These are phyloP conservation scores for Pestalotiopsis fici DNA, from an alignment of 2,329 filamentous ascomycete species.

Conservation along the genomic window DNA sequence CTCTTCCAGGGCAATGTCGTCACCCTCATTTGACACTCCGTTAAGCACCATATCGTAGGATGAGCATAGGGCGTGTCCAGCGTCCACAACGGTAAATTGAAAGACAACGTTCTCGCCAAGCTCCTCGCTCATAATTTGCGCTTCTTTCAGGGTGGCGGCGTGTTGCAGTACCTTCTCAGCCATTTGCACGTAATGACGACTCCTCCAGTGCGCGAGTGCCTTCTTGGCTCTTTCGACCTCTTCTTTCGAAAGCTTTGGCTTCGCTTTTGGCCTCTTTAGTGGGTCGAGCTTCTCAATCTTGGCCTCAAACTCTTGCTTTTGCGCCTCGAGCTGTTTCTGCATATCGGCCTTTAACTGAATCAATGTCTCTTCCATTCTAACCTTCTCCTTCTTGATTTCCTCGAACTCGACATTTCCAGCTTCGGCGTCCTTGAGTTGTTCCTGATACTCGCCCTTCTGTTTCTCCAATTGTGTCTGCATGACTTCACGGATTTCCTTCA, in stretches of 20 bases:
- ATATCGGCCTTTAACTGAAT: slow-evolving; percentile 82
- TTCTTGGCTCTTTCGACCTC: slow-evolving; percentile 72
- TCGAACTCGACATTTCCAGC: slow-evolving; percentile 77
- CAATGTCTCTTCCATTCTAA: slow-evolving; percentile 81
- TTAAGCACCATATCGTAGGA: slow-evolving; percentile 97
- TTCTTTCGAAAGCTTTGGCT: slow-evolving; percentile 66
- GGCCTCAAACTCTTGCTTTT: slow-evolving; percentile 82
- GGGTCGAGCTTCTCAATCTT: slow-evolving; percentile 78
- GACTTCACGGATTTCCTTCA: slow-evolving; percentile 76
- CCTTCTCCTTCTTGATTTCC: slow-evolving; percentile 81
- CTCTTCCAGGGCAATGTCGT: slow-evolving; percentile 78
- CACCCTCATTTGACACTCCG: slow-evolving; percentile 81
- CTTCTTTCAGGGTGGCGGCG: slow-evolving; percentile 87
- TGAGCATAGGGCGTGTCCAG: slow-evolving; percentile 85
- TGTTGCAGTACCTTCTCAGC: slow-evolving; percentile 89
- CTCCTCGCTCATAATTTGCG: slow-evolving; percentile 96
- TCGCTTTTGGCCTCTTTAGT: slow-evolving; percentile 60
- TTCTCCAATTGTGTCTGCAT: slow-evolving; percentile 82
- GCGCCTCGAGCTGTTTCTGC: slow-evolving; percentile 79
- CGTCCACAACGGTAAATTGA: slow-evolving; percentile 89
- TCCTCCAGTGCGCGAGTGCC: slow-evolving; percentile 74
- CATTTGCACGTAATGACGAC: slow-evolving; percentile 88
- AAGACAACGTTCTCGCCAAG: slow-evolving; percentile 92
- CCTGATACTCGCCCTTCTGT: slow-evolving; percentile 81
- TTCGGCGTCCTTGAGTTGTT: slow-evolving; percentile 75